Evolutionary conservation across 2,329 filamentous ascomycete genomes (phyloP), one percentile per base, ranked within the genome.

Genomic region (Penicillium sclerotiorum): DNA sequence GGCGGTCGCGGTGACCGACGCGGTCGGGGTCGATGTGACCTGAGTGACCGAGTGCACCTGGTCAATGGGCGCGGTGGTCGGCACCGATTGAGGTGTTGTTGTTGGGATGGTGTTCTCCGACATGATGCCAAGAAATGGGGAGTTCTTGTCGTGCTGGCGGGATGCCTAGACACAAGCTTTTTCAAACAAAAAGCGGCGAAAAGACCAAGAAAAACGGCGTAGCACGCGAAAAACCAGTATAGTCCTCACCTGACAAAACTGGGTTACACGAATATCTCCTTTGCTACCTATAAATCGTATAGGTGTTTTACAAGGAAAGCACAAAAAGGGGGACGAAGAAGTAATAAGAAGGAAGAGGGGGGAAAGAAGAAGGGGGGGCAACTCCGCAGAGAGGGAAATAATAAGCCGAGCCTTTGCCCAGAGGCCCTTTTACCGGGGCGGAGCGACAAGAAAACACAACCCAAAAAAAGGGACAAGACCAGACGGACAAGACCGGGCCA

Each of bases 111-210:
- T 69, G 54, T 65, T 63, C 51, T 73, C 70, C 57, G 69, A 62
- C 68, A 72, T 73, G 50, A 45, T 66, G 70, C 69, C 69, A 73
- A 70, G 68, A 69, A 63, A 65, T 60, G 45, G 60, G 55, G 23
- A 46, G 35, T 17, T 65, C 60, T 69, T 64, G 62, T 66, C 61
- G 56, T 57, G 55, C 52, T 58, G 59, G 67, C 62, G 64, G 66
- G 64, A 61, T 52, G 51, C 47, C 56, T 50, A 61, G 57, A 49
- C 55, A 50, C 52, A 33, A 49, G 28, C 35, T 36, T 46, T 45
- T 36, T 27, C 45, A 43, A 56, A 53, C 28, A 56, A 27, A 41
- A 53, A 28, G 44, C 20, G 8, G 8, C 13, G 20, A 40, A 28
- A 18, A 28, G 18, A 40, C 27, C n/a, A 23, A 23, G 21, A 36